These are phyloP conservation scores for Dactylellina haptotyla DNA, from an alignment of 2,329 filamentous ascomycete genomes.

Conservation along the genomic window DNA sequence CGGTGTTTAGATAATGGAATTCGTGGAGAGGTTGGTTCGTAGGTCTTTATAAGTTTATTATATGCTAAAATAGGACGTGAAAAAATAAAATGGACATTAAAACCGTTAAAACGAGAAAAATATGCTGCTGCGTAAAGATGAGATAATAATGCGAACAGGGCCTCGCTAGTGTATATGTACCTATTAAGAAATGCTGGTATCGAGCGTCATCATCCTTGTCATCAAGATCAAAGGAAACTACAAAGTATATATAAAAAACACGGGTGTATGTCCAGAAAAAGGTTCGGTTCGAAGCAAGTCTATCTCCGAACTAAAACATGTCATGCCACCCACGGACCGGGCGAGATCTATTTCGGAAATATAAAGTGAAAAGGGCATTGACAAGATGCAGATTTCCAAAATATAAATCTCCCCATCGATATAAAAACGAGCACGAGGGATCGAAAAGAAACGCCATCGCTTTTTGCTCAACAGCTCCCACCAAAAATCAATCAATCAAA, in stretches of 20 bases:
- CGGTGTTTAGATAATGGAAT: too few species aligned
- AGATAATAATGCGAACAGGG: neutral
- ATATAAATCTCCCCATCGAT: too few species aligned
- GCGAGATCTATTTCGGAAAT: too few species aligned
- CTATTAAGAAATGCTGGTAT: neutral
- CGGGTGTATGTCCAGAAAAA: neutral
- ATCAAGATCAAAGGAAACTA: slow-evolving; percentile 20
- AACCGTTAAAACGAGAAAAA: neutral
- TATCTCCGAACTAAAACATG: too few species aligned
- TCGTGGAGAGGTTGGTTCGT: too few species aligned
- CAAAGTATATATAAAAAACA: neutral
- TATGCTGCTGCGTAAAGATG: too few species aligned
- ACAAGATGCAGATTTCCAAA: too few species aligned
- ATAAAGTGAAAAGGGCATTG: neutral
- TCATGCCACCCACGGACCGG: too few species aligned
- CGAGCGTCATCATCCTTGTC: neutral
- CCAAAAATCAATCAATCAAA: slow-evolving; percentile 3
- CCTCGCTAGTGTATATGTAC: slow-evolving; percentile 20
- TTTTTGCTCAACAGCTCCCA: slow-evolving; percentile 22
- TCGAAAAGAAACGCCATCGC: slow-evolving; percentile 16
- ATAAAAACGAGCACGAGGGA: too few species aligned
- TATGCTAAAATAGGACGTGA: neutral
- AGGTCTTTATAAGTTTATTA: too few species aligned
- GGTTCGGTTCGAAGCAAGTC: too few species aligned
- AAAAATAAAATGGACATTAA: neutral